phyloP scores from a whole-genome alignment of 345 rosid species.

The Rhizophora mangle region DNA sequence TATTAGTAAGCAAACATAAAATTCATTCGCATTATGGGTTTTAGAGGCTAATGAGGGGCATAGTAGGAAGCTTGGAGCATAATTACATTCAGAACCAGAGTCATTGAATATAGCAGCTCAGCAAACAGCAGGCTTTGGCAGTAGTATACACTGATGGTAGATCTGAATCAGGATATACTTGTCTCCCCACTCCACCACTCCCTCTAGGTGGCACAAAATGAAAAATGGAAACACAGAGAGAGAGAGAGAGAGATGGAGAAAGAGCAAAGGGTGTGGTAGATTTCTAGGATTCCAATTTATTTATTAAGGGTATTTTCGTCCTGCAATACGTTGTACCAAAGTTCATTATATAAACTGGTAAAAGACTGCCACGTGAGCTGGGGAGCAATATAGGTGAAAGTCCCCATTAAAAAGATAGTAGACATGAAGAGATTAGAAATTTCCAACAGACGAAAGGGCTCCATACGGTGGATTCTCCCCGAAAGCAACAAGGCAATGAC shows the following conservation, averaged over 20 bases:
- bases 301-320: constrained; percentile 38
- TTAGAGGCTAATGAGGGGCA: too few relatives aligned
- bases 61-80: too few relatives aligned
- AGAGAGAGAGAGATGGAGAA: constrained; percentile 1
- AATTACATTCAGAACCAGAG: too few relatives aligned
- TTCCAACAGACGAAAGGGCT: constrained; percentile 15
- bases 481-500: constrained; percentile 2
- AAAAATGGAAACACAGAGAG: too few relatives aligned
- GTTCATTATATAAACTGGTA: constrained; percentile 1
- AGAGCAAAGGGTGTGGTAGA: neutral
- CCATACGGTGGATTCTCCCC: constrained; percentile 1
- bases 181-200: neutral
- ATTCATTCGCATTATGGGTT: too few relatives aligned
- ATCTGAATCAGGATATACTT: too few relatives aligned
- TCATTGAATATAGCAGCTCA: too few relatives aligned
- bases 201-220: too few relatives aligned
- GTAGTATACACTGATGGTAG: too few relatives aligned
- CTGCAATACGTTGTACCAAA: constrained; percentile 8
- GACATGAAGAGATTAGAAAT: constrained; percentile 9
- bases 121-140: too few relatives aligned
- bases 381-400: constrained; percentile 41
- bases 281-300: constrained; percentile 14
- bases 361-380: constrained; percentile 49
- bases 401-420: constrained; percentile 26
- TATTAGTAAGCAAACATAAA: too few relatives aligned